Conservation (phyloP, 257 asterid species). For the Solanum gracilifrons region DNA sequence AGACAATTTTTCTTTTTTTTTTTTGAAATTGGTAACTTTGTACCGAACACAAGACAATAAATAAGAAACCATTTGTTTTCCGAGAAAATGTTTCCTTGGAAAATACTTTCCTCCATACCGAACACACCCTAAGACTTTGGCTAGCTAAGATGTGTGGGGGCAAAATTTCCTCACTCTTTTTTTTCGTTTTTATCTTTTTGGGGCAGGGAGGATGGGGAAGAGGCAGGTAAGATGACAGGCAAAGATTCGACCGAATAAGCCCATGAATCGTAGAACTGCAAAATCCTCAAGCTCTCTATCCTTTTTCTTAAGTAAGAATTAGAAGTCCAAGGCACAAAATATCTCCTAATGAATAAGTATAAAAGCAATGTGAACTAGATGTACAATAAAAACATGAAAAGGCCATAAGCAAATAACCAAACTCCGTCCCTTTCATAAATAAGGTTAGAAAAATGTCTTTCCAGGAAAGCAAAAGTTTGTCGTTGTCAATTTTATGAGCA, state of each 20-base stretch:
- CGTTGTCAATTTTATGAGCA: background rate
- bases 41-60: background rate
- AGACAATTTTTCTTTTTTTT: background rate
- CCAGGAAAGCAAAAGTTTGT: background rate
- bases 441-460: background rate
- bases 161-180: background rate
- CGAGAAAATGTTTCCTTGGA: background rate
- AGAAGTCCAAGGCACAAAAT: background rate
- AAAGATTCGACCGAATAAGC: background rate
- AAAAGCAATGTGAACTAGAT: background rate
- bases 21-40: background rate
- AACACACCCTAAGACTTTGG: background rate
- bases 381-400: background rate
- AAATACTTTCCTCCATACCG: background rate
- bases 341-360: background rate
- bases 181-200: background rate
- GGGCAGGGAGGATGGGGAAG: background rate
- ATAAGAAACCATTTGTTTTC: background rate
- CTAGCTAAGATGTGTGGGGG: no score
- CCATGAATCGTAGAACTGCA: background rate
- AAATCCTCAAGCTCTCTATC: background rate
- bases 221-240: background rate
- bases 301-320: background rate
- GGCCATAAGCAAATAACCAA: background rate
- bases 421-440: background rate